phyloP scores from a whole-genome alignment of 805 yeast genomes.

The Maudiozyma saulgeensis region DNA sequence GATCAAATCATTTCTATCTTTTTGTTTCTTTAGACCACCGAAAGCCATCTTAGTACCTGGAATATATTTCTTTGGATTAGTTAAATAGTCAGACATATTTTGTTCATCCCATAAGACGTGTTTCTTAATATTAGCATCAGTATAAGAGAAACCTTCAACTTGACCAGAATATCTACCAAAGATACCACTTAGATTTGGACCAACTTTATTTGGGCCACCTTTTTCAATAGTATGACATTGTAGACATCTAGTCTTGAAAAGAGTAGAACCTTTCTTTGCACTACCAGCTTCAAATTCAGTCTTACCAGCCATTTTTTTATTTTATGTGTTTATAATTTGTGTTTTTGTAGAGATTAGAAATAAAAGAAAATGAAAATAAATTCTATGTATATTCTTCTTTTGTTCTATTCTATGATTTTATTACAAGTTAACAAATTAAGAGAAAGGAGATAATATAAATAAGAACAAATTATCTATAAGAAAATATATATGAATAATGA shows the following conservation, averaged over 20 bases:
- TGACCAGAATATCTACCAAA: conserved; percentile 87
- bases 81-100: conserved; percentile 88
- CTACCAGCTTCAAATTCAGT: conserved; percentile 4
- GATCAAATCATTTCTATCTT: conserved; percentile 95
- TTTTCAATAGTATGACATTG: conserved; percentile 97
- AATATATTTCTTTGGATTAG: conserved; percentile 99
- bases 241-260: conserved; percentile 97
- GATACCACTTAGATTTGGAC: conserved; percentile 96
- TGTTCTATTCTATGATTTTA: too few species aligned
- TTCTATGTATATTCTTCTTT: too few species aligned
- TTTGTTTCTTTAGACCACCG: conserved; percentile 98
- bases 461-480: too few species aligned
- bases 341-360: neutral
- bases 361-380: too few species aligned
- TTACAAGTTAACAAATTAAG: too few species aligned
- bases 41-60: conserved; percentile 99
- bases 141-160: conserved; percentile 89
- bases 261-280: conserved; percentile 92
- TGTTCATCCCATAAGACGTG: conserved; percentile 84
- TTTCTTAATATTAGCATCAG: conserved; percentile 97
- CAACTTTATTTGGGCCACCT: conserved; percentile 97
- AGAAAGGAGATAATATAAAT: too few species aligned
- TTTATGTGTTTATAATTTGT: neutral
- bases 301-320: neutral
- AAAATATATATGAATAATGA: too few species aligned